These are phyloP conservation scores for Fusarium sp. DNA, from an alignment of 2,329 filamentous ascomycete genomes.

Conservation along the genomic window DNA sequence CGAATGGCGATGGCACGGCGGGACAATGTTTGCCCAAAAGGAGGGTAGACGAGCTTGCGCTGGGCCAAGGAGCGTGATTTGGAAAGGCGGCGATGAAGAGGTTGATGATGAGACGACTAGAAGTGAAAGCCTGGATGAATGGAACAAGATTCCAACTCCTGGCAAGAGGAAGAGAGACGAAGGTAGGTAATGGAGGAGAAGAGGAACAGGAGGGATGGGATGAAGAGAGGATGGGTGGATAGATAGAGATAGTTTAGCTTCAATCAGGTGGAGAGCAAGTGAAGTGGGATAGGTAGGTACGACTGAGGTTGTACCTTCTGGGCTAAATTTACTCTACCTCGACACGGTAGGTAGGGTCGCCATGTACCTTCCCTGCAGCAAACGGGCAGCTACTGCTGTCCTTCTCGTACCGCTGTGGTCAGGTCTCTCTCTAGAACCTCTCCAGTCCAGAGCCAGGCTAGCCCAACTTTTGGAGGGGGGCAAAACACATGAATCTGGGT, in stretches of 20 bases:
- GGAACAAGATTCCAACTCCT: conserved; percentile 56
- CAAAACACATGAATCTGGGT: conserved; percentile 30
- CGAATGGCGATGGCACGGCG: conserved; percentile 49
- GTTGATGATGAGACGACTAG: conserved; percentile 56
- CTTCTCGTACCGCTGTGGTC: conserved; percentile 3
- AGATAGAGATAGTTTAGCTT: conserved; percentile 46
- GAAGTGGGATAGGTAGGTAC: conserved; percentile 36
- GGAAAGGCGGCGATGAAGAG: conserved; percentile 53
- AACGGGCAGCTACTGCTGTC: conserved; percentile 3
- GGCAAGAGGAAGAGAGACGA: conserved; percentile 48
- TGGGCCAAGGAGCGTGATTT: conserved; percentile 58
- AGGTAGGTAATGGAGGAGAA: conserved; percentile 44
- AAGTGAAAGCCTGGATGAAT: conserved; percentile 61
- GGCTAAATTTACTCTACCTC: conserved; percentile 33
- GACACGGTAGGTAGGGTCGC: conserved; percentile 20
- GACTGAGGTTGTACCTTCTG: conserved; percentile 38
- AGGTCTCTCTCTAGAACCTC: conserved; percentile 2
- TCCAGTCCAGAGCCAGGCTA: background rate
- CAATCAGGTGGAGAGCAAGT: conserved; percentile 36
- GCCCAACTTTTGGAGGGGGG: conserved; percentile 20
- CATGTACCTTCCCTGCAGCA: conserved; percentile 26
- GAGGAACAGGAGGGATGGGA: conserved; percentile 44
- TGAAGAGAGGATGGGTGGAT: conserved; percentile 43
- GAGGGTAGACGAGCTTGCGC: conserved; percentile 55
- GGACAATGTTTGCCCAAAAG: conserved; percentile 56